Evolutionary conservation across 2,329 filamentous ascomycete species (phyloP), one percentile per base, ranked within the genome.

Genomic region (Neofusicoccum laricinum): DNA sequence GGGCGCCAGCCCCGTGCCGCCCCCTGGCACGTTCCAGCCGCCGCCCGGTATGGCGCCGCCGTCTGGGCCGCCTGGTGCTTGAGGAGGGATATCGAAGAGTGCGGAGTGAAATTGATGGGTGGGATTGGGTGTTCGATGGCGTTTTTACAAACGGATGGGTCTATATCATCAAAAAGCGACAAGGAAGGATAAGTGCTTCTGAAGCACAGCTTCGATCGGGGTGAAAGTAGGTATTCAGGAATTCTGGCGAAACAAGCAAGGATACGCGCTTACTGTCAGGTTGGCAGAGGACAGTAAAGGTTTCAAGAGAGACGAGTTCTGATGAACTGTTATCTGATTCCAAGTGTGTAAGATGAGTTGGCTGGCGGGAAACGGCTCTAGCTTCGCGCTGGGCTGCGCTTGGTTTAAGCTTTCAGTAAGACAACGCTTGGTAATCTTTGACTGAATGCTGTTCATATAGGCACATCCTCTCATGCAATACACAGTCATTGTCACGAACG

Each of bases 1-100:
- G 8, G 50, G 62, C 1, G 51, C 30, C 8, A 64, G 62, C 21
- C 62, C 62, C 4, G 40, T 48, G n/a, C 62, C 62, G 8, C 62
- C 62, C 32, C 62, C 50, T 7, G 50, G 62, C 19, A 43, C 62
- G 17, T 64, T 64, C 32, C 62, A 64, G 43, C 50, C 62, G 14
- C 62, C 62, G 32, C 51, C 62, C 4, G 62, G 50, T 14, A 55
- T 64, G 32, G 62, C 36, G 2, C 36, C 48, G 41, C 61, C 61
- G n/a, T 41, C 61, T 15, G 49, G 34, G 2, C 62, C 50, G 38
- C 61, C 61, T 38, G 61, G 55, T 15, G n/a, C 41, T 36, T 59
- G 55, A 59, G 40, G 17, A 3, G 1, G 12, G 8, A 36, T 2
- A 11, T 12, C 11, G 4, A 45, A 36, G 41, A 25, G 19, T 32